These are phyloP conservation scores for Coniferiporia sulphurascens DNA, from an alignment of 1,284 basidiomycete genomes.

Conservation along the genomic window DNA sequence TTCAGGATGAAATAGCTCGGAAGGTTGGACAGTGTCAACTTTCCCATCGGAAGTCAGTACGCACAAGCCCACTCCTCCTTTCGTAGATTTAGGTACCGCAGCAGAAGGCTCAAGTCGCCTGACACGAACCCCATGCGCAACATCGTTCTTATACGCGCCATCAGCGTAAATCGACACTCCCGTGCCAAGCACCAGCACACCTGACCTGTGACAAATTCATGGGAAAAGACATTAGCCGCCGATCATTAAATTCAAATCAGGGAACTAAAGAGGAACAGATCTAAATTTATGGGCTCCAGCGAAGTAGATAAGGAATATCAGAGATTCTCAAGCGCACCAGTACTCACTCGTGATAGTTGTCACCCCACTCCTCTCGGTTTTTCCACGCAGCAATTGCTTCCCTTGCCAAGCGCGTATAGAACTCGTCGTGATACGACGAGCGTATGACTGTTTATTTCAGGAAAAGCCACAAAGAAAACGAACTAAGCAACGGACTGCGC, in stretches of 20 bases:
- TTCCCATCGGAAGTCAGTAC: background rate
- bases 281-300: background rate
- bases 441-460: slow-evolving; percentile 50
- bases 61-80: background rate
- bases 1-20: slow-evolving; percentile 36
- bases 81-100: slow-evolving; percentile 13
- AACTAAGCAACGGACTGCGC: background rate
- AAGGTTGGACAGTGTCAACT: slow-evolving; percentile 1
- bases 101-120: slow-evolving; percentile 38
- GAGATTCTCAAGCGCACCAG: background rate
- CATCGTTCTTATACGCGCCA: slow-evolving; percentile 54
- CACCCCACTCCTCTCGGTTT: slow-evolving; percentile 57
- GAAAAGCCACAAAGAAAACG: background rate
- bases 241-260: background rate
- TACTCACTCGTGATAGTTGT: slow-evolving; percentile 76
- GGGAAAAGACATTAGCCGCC: background rate
- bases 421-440: slow-evolving; percentile 61
- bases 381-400: slow-evolving; percentile 75
- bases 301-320: background rate
- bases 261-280: background rate
- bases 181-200: slow-evolving; percentile 51
- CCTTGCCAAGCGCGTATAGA: slow-evolving; percentile 67
- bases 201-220: slow-evolving; percentile 41
- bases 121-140: slow-evolving; percentile 45
- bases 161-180: slow-evolving; percentile 38